Base-by-base conservation (phyloP, 331 rosid genomes). In the Phaseolus coccineus region DNA sequence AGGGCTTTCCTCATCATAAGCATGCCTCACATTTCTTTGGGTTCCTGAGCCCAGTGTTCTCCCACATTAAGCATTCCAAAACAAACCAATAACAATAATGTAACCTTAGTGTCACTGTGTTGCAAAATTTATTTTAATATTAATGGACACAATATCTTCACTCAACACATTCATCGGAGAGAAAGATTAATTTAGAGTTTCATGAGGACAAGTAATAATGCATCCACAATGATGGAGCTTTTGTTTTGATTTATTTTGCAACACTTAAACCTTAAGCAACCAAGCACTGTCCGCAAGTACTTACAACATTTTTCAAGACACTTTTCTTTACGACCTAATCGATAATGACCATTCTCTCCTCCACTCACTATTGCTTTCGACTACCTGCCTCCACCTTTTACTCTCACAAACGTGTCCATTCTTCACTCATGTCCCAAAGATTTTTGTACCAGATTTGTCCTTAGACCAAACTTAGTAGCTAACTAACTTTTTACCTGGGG, bases 231-330 rank as follows among this genome's bases (percentile, higher is more conserved):
- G 40, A 80, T 80, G n/a, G 24, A 67, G 14, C 69, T 19, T 50
- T 30, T 64, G 28, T 73, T 46, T 19, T 1, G 37, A 63, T 70
- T 47, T 52, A 73, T 57, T 71, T 56, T 51, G 73, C 28, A 84
- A 82, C 74, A 61, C 91, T 84, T 87, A 64, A 77, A 80, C 33
- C 68, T 62, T 77, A 89, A 84, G 95, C 86, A 89, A 84, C 92
- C 86, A 84, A 87, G 67, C 71, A 25, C 56, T 46, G 77, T 15
- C 70, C 4, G 24, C 42, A 72, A 73, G 73, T 77, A 75, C 63
- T 73, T 5, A 33, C 85, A 86, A 77, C 77, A 75, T 69, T 69
- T 81, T 82, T 7, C 16, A 76, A 79, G 66, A 68, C 80, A 24
- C 74, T 79, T 85, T 79, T 78, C 80, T 71, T 75, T 85, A 73